These are phyloP conservation scores for Chernovozyma aurita DNA, from an alignment of 1,139 yeast genomes.

Conservation along the genomic window DNA sequence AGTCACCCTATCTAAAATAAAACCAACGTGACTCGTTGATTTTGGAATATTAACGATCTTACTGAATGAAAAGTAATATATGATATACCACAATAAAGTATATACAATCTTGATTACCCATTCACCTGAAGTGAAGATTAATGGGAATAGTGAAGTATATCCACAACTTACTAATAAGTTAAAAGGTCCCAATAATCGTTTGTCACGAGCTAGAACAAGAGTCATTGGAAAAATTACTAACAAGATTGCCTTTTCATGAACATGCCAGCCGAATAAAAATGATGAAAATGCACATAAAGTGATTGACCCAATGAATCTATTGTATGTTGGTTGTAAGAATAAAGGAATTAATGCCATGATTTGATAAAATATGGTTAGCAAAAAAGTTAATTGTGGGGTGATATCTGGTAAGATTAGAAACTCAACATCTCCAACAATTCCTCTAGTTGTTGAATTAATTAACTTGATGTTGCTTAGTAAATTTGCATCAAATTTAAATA, in stretches of 20 bases:
- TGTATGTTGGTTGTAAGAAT: constrained; percentile 67
- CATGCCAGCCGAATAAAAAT: constrained; percentile 97
- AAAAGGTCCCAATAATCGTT: constrained; percentile 65
- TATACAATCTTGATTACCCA: constrained; percentile 73
- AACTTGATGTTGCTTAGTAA: constrained; percentile 21
- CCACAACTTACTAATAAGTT: constrained; percentile 73
- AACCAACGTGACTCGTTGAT: constrained; percentile 39
- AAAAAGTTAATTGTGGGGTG: constrained; percentile 71
- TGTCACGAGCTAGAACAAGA: constrained; percentile 68
- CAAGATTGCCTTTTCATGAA: constrained; percentile 93
- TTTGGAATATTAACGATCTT: constrained; percentile 60
- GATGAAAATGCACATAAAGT: constrained; percentile 90
- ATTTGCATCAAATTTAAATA: constrained; percentile 31
- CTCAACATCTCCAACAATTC: constrained; percentile 85
- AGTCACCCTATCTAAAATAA: constrained; percentile 68
- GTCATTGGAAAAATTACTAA: constrained; percentile 86
- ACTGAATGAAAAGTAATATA: constrained; percentile 67
- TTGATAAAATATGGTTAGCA: constrained; percentile 79
- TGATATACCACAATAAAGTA: constrained; percentile 81
- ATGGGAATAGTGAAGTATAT: constrained; percentile 82
- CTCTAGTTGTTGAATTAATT: constrained; percentile 61
- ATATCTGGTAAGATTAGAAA: constrained; percentile 79
- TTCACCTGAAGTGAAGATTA: constrained; percentile 77
- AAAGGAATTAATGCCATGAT: constrained; percentile 72
- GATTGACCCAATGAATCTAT: constrained; percentile 76